Evolutionary conservation across 768 basidiomycete species (phyloP), one percentile per base, ranked within the genome.

Genomic region (Leccinum imitatum): DNA sequence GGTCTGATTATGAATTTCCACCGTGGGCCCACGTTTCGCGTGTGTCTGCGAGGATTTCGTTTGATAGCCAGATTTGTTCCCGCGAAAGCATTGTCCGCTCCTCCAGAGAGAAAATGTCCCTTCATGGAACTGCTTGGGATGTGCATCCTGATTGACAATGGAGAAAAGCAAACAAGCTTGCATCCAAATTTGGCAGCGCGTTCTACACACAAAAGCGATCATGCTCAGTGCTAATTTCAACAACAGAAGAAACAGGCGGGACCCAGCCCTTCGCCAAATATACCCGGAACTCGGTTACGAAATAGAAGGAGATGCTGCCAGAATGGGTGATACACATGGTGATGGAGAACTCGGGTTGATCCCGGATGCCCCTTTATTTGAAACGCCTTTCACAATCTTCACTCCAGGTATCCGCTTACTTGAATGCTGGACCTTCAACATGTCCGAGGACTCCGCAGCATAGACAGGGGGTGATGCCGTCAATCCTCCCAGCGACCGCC

Each of bases 331-430:
- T 39, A 37, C 27, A 8, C 19, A 55, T 53, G 23, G 15, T 54
- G 35, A 58, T 35, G 30, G 37, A 51, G 50, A 61, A 55, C 47
- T 41, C 46, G 54, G 60, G 50, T 48, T 53, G 60, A 55, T 47
- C 17, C 27, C 44, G 4, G 35, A 61, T 8, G 27, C 56, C 48
- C 64, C 65, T 54, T 65, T 65, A 59, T 62, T 63, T 50, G 62
- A n/a, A 6, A 57, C 56, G 15, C 59, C 64, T 46, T 69, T 73
- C 57, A 70, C 50, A 55, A 73, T 75, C 71, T 70, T 73, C 15
- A 73, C 72, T 41, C 72, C 73, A 41, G 73, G 72, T 66, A 73
- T 66, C 54, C 67, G 67, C 56, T 65, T 71, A 60, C 52, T 61
- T n/a, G 63, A 63, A 25, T 59, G 41, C 23, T 54, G 57, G 13